Percentiles rank a stretch among this genome's conserved stretches.
These are phyloP conservation scores for Chrysoporthe austroafricana DNA, from an alignment of 2,329 filamentous ascomycete species.

Conservation along the genomic window DNA sequence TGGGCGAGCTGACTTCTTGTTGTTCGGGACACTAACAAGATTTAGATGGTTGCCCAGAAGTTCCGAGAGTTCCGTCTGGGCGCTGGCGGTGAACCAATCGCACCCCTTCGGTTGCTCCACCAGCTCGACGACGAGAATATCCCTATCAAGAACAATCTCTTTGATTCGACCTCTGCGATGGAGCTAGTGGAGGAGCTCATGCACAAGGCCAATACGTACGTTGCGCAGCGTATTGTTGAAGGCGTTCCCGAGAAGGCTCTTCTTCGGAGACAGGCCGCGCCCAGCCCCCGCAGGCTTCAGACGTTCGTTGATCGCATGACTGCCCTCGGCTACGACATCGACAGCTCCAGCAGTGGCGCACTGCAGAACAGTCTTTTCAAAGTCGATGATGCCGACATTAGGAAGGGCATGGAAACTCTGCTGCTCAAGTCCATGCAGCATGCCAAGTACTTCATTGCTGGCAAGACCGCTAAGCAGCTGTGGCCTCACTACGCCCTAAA, in stretches of 20 bases:
- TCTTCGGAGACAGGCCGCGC: conserved; percentile 81
- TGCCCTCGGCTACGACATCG: conserved; percentile 86
- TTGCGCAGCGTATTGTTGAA: conserved; percentile 80
- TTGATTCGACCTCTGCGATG: conserved; percentile 84
- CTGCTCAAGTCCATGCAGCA: conserved; percentile 94
- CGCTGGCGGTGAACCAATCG: conserved; percentile 76
- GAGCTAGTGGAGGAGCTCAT: conserved; percentile 95
- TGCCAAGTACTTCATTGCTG: conserved; percentile 90
- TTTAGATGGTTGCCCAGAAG: conserved; percentile 76
- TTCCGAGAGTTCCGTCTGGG: conserved; percentile 88
- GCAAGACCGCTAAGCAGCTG: conserved; percentile 76
- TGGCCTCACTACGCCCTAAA: conserved; percentile 92
- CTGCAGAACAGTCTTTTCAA: conserved; percentile 95
- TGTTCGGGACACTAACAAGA: conserved; percentile 31
- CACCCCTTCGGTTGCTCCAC: conserved; percentile 85
- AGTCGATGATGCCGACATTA: conserved; percentile 83
- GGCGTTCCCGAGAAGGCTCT: conserved; percentile 90
- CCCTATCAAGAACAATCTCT: conserved; percentile 94
- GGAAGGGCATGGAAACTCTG: conserved; percentile 97
- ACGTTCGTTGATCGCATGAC: conserved; percentile 94
- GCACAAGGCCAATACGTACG: conserved; percentile 88
- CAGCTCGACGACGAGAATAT: conserved; percentile 98
- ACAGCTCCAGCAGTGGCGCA: conserved; percentile 84
- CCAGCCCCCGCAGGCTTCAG: conserved; percentile 85
- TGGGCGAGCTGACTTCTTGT: neutral